Percentiles rank a stretch among this genome's conserved stretches.
phyloP scores from a whole-genome alignment of 2,329 filamentous ascomycete genomes.

The Pseudocercospora musae region DNA sequence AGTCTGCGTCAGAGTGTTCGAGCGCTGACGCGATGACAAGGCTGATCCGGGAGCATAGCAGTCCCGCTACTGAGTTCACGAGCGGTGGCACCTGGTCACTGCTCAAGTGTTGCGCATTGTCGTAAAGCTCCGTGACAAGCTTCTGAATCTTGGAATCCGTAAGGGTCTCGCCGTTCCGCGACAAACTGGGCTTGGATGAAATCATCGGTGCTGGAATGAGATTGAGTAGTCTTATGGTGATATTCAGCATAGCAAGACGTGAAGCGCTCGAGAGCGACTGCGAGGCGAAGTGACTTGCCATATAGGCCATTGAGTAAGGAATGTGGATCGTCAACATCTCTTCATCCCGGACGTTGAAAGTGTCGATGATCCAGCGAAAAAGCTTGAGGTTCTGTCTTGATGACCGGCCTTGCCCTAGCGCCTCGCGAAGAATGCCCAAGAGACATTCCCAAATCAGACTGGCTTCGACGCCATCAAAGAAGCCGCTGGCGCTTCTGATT shows the following conservation, averaged over 20 bases:
- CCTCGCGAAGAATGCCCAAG: slow-evolving; percentile 20
- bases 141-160: slow-evolving; percentile 5
- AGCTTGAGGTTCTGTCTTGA: slow-evolving; percentile 59
- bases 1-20: not conserved
- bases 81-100: slow-evolving; percentile 1
- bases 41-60: slow-evolving; percentile 3
- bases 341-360: slow-evolving; percentile 93
- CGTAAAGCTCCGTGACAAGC: slow-evolving; percentile 14
- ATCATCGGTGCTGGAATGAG: slow-evolving; percentile 18
- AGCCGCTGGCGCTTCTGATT: slow-evolving; percentile 85
- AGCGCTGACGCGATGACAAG: slow-evolving; percentile 6
- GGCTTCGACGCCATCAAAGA: slow-evolving; percentile 96
- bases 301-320: slow-evolving; percentile 61
- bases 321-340: slow-evolving; percentile 90
- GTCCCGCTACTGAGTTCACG: not conserved
- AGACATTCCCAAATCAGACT: slow-evolving; percentile 70
- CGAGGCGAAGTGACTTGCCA: slow-evolving; percentile 19
- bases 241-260: slow-evolving; percentile 1
- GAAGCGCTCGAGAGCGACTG: not conserved
- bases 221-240: slow-evolving; percentile 15
- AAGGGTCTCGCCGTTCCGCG: not conserved
- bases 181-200: not conserved
- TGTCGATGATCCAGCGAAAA: slow-evolving; percentile 74
- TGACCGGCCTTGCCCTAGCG: slow-evolving; percentile 7
- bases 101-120: slow-evolving; percentile 3